Conservation (phyloP, 148 eudicot species). For the Spergularia marina region DNA sequence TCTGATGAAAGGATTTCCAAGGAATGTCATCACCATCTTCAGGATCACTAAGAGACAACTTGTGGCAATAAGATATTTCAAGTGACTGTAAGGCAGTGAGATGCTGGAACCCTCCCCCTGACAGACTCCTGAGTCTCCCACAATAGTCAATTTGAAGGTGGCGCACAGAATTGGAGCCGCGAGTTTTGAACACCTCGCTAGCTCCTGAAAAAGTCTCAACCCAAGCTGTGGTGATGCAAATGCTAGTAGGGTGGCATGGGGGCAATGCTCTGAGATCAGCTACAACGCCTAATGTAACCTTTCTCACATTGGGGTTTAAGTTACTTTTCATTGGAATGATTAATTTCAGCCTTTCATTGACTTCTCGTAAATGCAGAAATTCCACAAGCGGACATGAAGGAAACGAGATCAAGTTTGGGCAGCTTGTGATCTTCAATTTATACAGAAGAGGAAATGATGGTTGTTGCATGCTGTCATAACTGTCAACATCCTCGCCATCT, state of each 20-base stretch:
- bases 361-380: not conserved
- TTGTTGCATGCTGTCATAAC: no score
- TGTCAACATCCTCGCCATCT: no score
- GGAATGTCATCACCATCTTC: not conserved
- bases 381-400: constrained; percentile 11
- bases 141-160: not conserved
- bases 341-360: constrained; percentile 3
- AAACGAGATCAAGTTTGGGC: not conserved
- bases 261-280: not conserved
- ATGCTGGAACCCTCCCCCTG: constrained; percentile 11
- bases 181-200: constrained; percentile 1
- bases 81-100: constrained; percentile 18
- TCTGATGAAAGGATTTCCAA: not conserved
- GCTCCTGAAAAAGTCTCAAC: constrained; percentile 14
- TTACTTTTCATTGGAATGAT: not conserved
- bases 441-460: constrained; percentile 13
- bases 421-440: not conserved
- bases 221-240: not conserved
- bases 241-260: not conserved
- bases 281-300: not conserved
- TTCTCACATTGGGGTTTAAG: not conserved
- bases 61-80: not conserved
- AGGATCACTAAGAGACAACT: not conserved
- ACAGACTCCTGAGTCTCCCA: not conserved
- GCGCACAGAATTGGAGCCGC: constrained; percentile 11